Base-by-base conservation (phyloP, 78 protist species). In the Tieghemostelium lacteum region DNA sequence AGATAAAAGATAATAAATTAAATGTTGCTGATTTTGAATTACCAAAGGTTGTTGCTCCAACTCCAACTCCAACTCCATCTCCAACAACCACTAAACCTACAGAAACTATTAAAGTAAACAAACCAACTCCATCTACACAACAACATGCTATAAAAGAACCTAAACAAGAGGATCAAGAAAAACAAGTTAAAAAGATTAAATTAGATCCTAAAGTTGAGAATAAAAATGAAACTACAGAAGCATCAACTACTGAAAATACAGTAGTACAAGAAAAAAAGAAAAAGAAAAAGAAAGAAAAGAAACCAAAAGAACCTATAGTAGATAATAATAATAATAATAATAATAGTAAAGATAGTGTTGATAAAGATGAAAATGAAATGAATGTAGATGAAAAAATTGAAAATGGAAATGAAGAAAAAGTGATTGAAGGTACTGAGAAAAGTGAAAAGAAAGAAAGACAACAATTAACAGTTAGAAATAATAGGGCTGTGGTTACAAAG, bases 401-500 rank as follows among this genome's bases (percentile, higher is more conserved):
- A 78, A 31, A 54, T 61, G 24, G 1, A 54, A 24, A 50, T 45
- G 75, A 45, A 69, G 14, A 19, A 69, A 31, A 66, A 66, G 39
- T 5, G 22, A n/a, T 28, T 72, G 74, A 55, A 34, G 45, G 37
- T 20, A 29, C 24, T 50, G 29, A 28, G 16, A 65, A 33, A 37
- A 42, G 39, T 66, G 14, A n/a, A 28, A 34, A 49, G 4, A 20
- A 6, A 42, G 28, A 49, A 26, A 10, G 26, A 16, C 6, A 70
- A 67, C 45, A 34, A 78, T 42, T 75, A 66, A 78, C 58, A 20
- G 88, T 69, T 42, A 83, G 71, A 60, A 69, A 69, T 42, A 83
- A 83, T 57, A 83, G 62, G 45, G 63, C 74, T 45, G 91, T 83
- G n/a, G 29, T 83, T 45, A 83, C 33, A 26, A 83, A 69, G 12